Base-by-base conservation (phyloP, 2,329 filamentous ascomycete species). In the Nannizzia gypsea region DNA sequence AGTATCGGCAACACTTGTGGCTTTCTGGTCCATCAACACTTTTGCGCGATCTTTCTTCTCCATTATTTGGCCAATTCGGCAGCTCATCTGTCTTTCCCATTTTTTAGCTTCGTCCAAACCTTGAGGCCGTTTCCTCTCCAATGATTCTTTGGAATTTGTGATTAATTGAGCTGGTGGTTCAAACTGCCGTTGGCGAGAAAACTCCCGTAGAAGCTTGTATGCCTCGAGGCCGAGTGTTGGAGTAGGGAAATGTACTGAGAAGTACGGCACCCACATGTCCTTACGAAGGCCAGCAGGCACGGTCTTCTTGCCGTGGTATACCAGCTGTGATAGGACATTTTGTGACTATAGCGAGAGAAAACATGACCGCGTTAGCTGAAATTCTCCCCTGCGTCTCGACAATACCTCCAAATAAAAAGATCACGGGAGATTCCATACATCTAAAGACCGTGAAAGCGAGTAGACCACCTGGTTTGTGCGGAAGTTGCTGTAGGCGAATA, bases 391-490 rank as follows among this genome's bases (percentile, higher is more conserved):
- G 28, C 5, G 6, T 26, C 26, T 34, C 28, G n/a, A 9, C 13
- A 15, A 22, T 11, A 34, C 2, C 17, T 6, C 40, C 17, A 11
- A 42, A 15, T 36, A 36, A 36, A 36, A 13, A 36, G 2, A 11
- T 36, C 9, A 13, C 17, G 6, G 20, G 9, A n/a, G 5, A 60
- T 75, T 64, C 22, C 44, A 26, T 73, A 84, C 82, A 64, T 83
- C 75, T 52, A 85, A 69, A 58, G 77, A 74, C 58, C 80, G 77
- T 44, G 77, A 78, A 63, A 86, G 71, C 22, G 83, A 85, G 71
- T 86, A 86, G 59, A 86, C 73, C 64, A 85, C 80, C 71, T 86
- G 83, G 61, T 84, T 83, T 38, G 83, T 85, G 63, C 78, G 77
- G 65, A 82, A 74, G 69, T 86, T 79, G 66, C 78, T 77, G 72